Evolutionary conservation across 2,329 filamentous ascomycete genomes (phyloP), one percentile per base, ranked within the genome.

Genomic region (Cercospora nicotianae): DNA sequence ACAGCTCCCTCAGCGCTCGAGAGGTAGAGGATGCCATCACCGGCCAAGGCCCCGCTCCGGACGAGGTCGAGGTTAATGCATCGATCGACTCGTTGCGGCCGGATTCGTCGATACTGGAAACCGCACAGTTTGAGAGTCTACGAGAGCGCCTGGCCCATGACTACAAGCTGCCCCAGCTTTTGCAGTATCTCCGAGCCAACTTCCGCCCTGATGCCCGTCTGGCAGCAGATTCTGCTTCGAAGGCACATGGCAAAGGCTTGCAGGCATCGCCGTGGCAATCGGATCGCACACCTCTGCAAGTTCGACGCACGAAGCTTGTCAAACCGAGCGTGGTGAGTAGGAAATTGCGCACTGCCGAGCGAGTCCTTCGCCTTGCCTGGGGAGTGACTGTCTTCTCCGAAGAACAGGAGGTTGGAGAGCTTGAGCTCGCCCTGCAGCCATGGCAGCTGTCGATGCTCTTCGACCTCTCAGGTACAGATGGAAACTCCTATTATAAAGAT

Each of bases 401-500:
- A 39, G 71, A 72, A 39, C 71, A 73, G 59, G 66, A 69, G 30
- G 23, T 74, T 36, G 75, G 76, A 6, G 75, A 77, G 65, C 58
- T 77, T 7, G 75, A 76, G 66, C 57, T 77, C 13, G 61, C 70
- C 10, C 58, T 76, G 26, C 60, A 70, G 64, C 65, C 70, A 42
- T 77, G 76, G 75, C 73, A 76, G 66, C 23, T 75, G 9, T 67
- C 70, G 12, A 67, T 74, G 61, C 65, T 77, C 10, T 77, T 77
- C 53, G 73, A 75, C 42, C 58, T 72, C 4, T 28, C 39, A 12
- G 63, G 60, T 10, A 60, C 62, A 6, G 60, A 68, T 16, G 65
- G 63, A 18, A 55, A 30, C 57, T 65, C 69, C 7, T 67, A 69
- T 48, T 70, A 73, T 9, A 62, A 73, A 23, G 64, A 59, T 28